Percentiles rank a stretch among this genome's conserved stretches.
Conservation (phyloP, 148 eudicot genomes). For the Vaccinium vitisidaea region DNA sequence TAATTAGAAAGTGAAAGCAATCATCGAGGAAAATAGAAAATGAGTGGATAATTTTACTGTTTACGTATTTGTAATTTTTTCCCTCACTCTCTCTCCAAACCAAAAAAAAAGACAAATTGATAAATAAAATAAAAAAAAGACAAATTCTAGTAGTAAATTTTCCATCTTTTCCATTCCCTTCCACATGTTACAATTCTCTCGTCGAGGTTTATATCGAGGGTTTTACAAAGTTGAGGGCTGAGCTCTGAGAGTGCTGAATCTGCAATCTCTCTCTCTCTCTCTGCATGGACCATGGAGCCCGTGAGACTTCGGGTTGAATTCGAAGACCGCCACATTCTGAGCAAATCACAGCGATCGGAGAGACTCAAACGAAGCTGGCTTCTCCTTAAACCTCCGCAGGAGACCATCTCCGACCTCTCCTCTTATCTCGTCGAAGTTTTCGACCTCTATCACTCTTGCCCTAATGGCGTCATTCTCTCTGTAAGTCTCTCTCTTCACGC, state of each 20-base stretch:
- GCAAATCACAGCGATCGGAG: conserved; percentile 50
- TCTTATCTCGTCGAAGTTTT: conserved; percentile 47
- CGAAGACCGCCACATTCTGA: conserved; percentile 45
- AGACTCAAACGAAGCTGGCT: conserved; percentile 67
- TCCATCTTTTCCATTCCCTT: too few species aligned
- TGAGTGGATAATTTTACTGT: too few species aligned
- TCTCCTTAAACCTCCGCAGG: conserved; percentile 51
- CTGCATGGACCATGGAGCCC: conserved; percentile 31
- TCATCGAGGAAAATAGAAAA: too few species aligned
- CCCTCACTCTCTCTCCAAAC: too few species aligned
- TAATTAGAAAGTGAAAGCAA: too few species aligned
- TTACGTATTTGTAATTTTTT: too few species aligned
- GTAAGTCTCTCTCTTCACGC: conserved; percentile 35
- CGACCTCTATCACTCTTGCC: conserved; percentile 64
- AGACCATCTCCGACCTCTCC: conserved; percentile 51
- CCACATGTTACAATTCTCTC: neutral
- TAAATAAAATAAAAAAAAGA: too few species aligned
- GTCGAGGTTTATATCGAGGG: conserved; percentile 13
- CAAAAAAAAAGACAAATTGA: too few species aligned
- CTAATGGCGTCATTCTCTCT: conserved; percentile 72
- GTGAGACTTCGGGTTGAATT: conserved; percentile 59
- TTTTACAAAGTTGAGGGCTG: neutral
- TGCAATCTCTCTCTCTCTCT: neutral
- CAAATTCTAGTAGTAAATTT: too few species aligned
- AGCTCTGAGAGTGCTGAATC: neutral